Percentiles rank a stretch among this genome's conserved stretches.
phyloP scores from a whole-genome alignment of 2,329 filamentous ascomycete species.

The Alternaria sp. region DNA sequence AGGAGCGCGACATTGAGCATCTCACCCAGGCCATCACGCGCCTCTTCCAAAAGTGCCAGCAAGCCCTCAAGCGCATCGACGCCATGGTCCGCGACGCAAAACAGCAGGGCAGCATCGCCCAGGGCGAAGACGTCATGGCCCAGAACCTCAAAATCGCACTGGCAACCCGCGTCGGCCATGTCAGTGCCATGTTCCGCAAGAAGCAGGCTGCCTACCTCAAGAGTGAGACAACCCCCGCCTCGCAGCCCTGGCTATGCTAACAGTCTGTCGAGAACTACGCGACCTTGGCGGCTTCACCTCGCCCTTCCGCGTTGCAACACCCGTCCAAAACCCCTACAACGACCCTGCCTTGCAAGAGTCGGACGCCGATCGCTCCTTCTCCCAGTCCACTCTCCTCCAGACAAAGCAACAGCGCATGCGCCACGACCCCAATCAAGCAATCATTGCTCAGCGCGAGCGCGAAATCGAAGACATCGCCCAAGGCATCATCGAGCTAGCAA shows the following conservation, averaged over 20 bases:
- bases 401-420: slow-evolving; percentile 68
- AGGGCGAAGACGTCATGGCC: slow-evolving; percentile 93
- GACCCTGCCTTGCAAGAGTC: slow-evolving; percentile 88
- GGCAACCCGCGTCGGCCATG: slow-evolving; percentile 86
- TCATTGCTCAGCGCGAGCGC: slow-evolving; percentile 88
- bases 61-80: slow-evolving; percentile 86
- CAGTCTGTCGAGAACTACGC: slow-evolving; percentile 45
- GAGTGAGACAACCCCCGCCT: slow-evolving; percentile 62
- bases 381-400: slow-evolving; percentile 85
- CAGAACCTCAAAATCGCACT: slow-evolving; percentile 93
- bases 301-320: slow-evolving; percentile 53
- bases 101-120: slow-evolving; percentile 72
- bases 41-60: slow-evolving; percentile 88
- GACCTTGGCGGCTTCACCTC: slow-evolving; percentile 55
- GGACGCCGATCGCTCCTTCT: slow-evolving; percentile 90
- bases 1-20: slow-evolving; percentile 88
- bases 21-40: slow-evolving; percentile 90
- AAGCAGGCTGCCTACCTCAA: slow-evolving; percentile 97
- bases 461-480: slow-evolving; percentile 99
- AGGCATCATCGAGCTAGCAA: slow-evolving; percentile 94
- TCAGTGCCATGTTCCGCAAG: slow-evolving; percentile 90
- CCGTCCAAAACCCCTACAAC: slow-evolving; percentile 69
- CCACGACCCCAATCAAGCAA: slow-evolving; percentile 72
- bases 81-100: slow-evolving; percentile 83
- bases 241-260: slow-evolving; percentile 17